phyloP scores from a whole-genome alignment of 1,139 yeast genomes.

The Wickerhamomyces sp. region DNA sequence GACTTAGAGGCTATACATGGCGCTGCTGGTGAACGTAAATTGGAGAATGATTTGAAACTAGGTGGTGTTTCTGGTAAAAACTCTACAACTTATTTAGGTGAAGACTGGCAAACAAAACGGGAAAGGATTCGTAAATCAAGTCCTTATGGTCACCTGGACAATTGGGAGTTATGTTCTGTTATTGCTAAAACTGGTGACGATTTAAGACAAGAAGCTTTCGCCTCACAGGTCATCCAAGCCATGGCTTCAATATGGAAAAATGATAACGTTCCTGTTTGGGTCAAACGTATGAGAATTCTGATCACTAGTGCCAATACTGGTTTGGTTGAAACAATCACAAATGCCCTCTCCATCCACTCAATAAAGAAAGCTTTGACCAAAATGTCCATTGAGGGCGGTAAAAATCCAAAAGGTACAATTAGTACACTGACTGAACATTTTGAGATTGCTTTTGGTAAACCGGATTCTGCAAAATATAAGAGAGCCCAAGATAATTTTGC shows the following conservation, averaged over 20 bases:
- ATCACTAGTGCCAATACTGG: conserved; percentile 91
- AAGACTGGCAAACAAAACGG: conserved; percentile 85
- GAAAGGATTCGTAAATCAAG: conserved; percentile 74
- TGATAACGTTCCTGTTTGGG: conserved; percentile 73
- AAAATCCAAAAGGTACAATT: conserved; percentile 61
- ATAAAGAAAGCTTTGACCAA: conserved; percentile 88
- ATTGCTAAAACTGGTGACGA: conserved; percentile 96
- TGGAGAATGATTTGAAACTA: conserved; percentile 84
- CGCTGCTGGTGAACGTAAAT: conserved; percentile 85
- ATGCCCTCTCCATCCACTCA: conserved; percentile 89
- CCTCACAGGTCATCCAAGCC: conserved; percentile 86
- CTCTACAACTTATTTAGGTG: conserved; percentile 63
- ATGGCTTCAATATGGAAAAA: conserved; percentile 81
- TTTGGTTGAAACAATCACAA: conserved; percentile 89
- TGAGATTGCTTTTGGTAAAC: conserved; percentile 63
- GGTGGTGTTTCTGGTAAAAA: conserved; percentile 50
- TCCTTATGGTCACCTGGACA: conserved; percentile 76
- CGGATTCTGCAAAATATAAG: conserved; percentile 45
- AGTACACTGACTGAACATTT: conserved; percentile 78
- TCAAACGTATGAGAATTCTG: conserved; percentile 84
- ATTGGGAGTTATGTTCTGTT: conserved; percentile 94
- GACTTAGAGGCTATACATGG: conserved; percentile 56
- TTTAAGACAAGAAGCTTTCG: conserved; percentile 94
- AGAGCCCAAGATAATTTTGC: conserved; percentile 83
- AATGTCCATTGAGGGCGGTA: conserved; percentile 60